Evolutionary conservation across 2,329 filamentous ascomycete species (phyloP).

Genomic region (Botrytis aclada): DNA sequence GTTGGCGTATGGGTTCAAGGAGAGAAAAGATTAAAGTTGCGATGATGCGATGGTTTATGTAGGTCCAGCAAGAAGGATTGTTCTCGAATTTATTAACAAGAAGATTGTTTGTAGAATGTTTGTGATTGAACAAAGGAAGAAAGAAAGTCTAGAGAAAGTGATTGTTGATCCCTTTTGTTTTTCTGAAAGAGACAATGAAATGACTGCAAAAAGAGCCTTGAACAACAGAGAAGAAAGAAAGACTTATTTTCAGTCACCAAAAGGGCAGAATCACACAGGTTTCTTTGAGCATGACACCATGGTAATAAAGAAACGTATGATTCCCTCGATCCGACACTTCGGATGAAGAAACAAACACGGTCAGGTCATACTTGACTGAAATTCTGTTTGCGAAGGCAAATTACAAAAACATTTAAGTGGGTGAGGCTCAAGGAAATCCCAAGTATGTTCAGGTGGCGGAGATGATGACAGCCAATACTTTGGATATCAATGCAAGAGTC

Average conservation of each 20-base stretch:
- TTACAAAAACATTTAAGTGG: background rate
- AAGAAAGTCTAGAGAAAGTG: too few species aligned
- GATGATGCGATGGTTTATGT: background rate
- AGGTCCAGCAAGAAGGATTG: background rate
- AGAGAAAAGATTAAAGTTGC: background rate
- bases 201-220: background rate
- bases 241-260: background rate
- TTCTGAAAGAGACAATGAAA: background rate
- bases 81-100: background rate
- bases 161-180: background rate
- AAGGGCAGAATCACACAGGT: background rate
- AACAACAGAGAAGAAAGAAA: background rate
- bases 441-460: background rate
- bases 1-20: background rate
- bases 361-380: background rate
- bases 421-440: background rate
- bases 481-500: background rate
- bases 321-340: background rate
- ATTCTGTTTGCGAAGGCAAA: background rate
- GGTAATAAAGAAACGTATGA: background rate
- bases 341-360: background rate
- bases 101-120: background rate
- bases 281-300: background rate
- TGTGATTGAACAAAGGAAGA: background rate
- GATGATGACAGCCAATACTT: slow-evolving; percentile 7